A percentile compares a stretch with the other conserved stretches of the same genome.
Evolutionary conservation across 805 yeast genomes (phyloP).

Genomic region (Teunomyces funiuensis): DNA sequence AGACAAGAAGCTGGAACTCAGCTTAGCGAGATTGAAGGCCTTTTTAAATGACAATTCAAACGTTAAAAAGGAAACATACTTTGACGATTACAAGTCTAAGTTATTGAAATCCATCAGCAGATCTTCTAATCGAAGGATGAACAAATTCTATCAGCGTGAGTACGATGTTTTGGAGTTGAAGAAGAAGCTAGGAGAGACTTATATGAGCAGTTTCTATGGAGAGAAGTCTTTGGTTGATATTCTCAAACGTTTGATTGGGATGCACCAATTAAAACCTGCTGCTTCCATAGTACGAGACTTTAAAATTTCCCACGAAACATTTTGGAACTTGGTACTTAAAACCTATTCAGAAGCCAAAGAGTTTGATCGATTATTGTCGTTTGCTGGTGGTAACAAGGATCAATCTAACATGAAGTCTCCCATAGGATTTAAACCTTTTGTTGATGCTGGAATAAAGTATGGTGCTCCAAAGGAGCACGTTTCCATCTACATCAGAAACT

Average conservation of each 20-base stretch:
- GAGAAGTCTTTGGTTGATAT: constrained; percentile 27
- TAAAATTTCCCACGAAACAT: constrained; percentile 56
- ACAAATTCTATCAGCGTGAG: constrained; percentile 27
- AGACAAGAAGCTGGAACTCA: constrained; percentile 26
- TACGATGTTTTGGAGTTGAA: constrained; percentile 32
- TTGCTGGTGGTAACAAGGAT: constrained; percentile 20
- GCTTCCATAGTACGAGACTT: constrained; percentile 50
- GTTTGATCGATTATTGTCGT: constrained; percentile 52
- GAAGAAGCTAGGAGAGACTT: constrained; percentile 33
- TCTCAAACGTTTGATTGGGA: constrained; percentile 25
- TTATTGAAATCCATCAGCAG: constrained; percentile 22
- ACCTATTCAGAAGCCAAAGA: constrained; percentile 47
- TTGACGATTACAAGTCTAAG: constrained; percentile 23
- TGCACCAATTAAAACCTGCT: constrained; percentile 53
- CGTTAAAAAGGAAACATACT: constrained; percentile 15
- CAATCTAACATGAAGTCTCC: constrained; percentile 61
- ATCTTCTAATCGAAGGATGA: constrained; percentile 19
- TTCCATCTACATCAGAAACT: constrained; percentile 54
- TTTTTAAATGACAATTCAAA: constrained; percentile 16
- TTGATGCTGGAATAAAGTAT: constrained; percentile 45
- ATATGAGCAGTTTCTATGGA: constrained; percentile 27
- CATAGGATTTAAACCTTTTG: constrained; percentile 70
- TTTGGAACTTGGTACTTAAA: constrained; percentile 53
- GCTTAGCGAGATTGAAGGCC: constrained; percentile 15
- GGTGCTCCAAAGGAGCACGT: constrained; percentile 62